phyloP scores from a whole-genome alignment of 805 yeast species.

The Wickerhamomyces alni region DNA sequence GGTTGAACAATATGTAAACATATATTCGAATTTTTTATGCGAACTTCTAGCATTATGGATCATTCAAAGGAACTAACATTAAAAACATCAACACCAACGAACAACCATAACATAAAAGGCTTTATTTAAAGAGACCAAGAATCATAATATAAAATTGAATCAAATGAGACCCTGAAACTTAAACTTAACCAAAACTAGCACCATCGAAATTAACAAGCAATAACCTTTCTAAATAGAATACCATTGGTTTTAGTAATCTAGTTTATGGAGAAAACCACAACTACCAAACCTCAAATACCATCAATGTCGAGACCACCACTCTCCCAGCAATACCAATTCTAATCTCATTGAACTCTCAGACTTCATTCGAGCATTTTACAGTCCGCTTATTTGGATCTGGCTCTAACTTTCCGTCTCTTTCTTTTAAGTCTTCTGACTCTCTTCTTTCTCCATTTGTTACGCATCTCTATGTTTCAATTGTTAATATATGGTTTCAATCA shows the following conservation, averaged over 20 bases:
- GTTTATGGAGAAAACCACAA: neutral
- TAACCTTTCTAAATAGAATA: neutral
- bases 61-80: neutral
- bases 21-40: slow-evolving; percentile 12
- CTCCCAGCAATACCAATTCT: neutral
- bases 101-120: neutral
- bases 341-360: neutral
- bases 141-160: slow-evolving; percentile 1
- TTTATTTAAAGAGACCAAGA: slow-evolving; percentile 1
- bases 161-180: neutral
- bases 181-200: neutral
- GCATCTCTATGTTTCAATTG: slow-evolving; percentile 43
- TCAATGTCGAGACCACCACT: neutral
- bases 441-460: slow-evolving; percentile 99
- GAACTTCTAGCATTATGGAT: slow-evolving; percentile 3
- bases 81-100: neutral
- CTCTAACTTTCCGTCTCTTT: slow-evolving; percentile 99
- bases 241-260: neutral
- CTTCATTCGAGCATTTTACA: slow-evolving; percentile 11
- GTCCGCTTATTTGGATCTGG: slow-evolving; percentile 94
- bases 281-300: slow-evolving; percentile 1
- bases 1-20: slow-evolving; percentile 13
- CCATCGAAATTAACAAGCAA: neutral
- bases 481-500: neutral
- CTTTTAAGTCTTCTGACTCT: slow-evolving; percentile 99